Base-by-base conservation (phyloP, 2,329 filamentous ascomycete species). In the Chrysoporthe austroafricana region DNA sequence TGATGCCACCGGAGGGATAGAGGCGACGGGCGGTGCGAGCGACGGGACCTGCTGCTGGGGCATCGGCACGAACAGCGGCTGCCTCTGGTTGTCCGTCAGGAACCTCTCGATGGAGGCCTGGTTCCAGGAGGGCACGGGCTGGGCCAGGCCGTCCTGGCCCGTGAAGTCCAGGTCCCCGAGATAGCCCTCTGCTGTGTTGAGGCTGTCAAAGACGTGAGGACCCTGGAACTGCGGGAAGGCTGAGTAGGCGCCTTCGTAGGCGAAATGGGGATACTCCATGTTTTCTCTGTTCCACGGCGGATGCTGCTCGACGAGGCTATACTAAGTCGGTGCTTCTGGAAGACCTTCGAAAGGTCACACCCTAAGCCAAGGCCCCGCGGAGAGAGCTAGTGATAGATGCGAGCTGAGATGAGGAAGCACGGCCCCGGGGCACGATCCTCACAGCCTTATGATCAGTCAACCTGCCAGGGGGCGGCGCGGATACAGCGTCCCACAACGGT, bases 41-140 rank as follows among this genome's bases (percentile, higher is more conserved):
- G 64, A 62, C 62, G 67, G 43, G 48, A 65, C 6, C 39, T 58
- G 67, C 62, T 66, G 56, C 56, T 69, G 72, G 60, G 34, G 66
- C 36, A 34, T 67, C 43, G 73, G 36, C 36, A 75, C 69, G 67
- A 77, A 74, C 64, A 74, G 68, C 44, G 74, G 54, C 8, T 73
- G 69, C 64, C 75, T 75, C 46, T 74, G 72, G 36, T 52, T 70
- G 21, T 78, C 76, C 8, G 73, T 73, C 9, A 77, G 64, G 69
- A 73, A 77, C 52, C 73, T 74, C 57, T 74, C 75, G 43, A 76
- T 73, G 5, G 64, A 59, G 70, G 54, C 70, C 68, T 63, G 71
- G 61, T 6, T 66, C 71, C 73, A 75, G 76, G 52, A 64, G 42
- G 60, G 50, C 62, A 50, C n/a, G 34, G 34, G 66, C 71, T 39